Conservation (phyloP, 2,329 filamentous ascomycete genomes). For the Aureobasidium sp. region DNA sequence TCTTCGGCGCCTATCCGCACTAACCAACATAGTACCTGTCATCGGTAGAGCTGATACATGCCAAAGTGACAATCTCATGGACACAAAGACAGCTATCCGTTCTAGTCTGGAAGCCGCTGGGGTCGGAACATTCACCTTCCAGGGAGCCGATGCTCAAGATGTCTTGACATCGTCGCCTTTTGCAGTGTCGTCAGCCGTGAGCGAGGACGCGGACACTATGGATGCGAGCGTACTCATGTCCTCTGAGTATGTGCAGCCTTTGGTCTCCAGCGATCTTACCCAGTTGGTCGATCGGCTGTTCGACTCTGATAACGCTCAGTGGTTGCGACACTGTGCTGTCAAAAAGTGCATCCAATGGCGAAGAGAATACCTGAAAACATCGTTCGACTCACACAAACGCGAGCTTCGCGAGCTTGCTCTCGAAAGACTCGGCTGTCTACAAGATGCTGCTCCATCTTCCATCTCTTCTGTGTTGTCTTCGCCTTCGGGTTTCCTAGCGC, state of each 20-base stretch:
- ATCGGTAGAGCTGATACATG: conserved; percentile 65
- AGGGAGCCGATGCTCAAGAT: conserved; percentile 24
- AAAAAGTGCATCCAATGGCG: conserved; percentile 74
- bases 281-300: conserved; percentile 67
- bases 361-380: conserved; percentile 22
- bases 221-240: conserved; percentile 92
- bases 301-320: conserved; percentile 66
- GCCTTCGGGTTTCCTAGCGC: conserved; percentile 14
- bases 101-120: conserved; percentile 48
- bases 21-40: conserved; percentile 80
- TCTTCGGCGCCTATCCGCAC: conserved; percentile 56
- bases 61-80: conserved; percentile 34
- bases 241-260: conserved; percentile 76
- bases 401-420: conserved; percentile 17
- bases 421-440: conserved; percentile 17
- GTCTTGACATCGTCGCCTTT: conserved; percentile 42
- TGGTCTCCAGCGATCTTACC: conserved; percentile 65
- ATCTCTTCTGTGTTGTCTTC: conserved; percentile 19
- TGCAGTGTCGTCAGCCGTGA: conserved; percentile 66
- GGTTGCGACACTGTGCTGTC: conserved; percentile 73
- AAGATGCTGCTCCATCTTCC: conserved; percentile 8
- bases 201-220: conserved; percentile 71
- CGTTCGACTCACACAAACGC: conserved; percentile 21
- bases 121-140: conserved; percentile 60
- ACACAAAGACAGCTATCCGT: conserved; percentile 52